Evolutionary conservation across 345 rosid species (phyloP).

Genomic region (Gossypium anomalum): DNA sequence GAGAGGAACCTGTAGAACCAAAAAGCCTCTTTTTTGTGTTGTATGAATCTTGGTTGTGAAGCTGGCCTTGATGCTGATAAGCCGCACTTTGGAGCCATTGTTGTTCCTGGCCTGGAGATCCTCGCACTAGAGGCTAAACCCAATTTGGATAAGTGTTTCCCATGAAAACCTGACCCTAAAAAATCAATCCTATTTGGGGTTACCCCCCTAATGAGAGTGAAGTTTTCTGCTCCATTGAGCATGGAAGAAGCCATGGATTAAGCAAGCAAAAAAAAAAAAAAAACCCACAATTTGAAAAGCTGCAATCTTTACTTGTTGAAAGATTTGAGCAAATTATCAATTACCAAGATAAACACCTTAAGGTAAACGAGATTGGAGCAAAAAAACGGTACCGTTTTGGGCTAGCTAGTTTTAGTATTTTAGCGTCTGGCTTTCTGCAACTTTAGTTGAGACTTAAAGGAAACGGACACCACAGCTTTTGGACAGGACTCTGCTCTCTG

Average conservation of each 20-base stretch:
- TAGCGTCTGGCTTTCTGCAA: no score
- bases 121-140: constrained; percentile 28
- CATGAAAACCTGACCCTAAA: constrained; percentile 39
- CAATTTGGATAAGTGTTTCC: constrained; percentile 33
- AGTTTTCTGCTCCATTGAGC: constrained; percentile 61
- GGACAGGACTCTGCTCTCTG: neutral
- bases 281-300: constrained; percentile 13
- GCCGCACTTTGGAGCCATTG: constrained; percentile 45
- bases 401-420: no score
- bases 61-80: constrained; percentile 79
- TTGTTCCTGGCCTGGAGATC: constrained; percentile 26
- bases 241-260: constrained; percentile 60
- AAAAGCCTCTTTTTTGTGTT: constrained; percentile 97
- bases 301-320: neutral
- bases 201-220: constrained; percentile 34
- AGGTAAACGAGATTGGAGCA: no score
- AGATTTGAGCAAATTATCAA: neutral
- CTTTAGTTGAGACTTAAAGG: neutral
- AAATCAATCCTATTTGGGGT: constrained; percentile 37
- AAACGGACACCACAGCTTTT: neutral
- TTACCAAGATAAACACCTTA: neutral
- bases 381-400: no score
- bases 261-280: neutral
- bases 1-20: constrained; percentile 97
- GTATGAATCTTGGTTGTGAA: constrained; percentile 92